These are phyloP conservation scores for Trichoderma endophyticum DNA, from an alignment of 2,329 filamentous ascomycete genomes.

Conservation along the genomic window DNA sequence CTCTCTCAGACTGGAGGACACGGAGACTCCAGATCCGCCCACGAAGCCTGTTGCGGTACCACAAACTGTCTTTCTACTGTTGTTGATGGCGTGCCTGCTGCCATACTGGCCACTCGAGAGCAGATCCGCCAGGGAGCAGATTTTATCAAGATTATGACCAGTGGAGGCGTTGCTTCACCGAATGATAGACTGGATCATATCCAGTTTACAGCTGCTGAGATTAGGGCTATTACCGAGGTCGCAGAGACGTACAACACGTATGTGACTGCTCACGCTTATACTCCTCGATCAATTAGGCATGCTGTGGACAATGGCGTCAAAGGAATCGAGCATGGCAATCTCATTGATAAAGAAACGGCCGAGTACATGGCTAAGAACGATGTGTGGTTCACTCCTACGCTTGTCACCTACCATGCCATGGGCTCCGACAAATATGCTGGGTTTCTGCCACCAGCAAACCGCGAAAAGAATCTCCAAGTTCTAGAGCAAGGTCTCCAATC, in stretches of 20 bases:
- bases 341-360: conserved; percentile 43
- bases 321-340: conserved; percentile 50
- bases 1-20: conserved; percentile 59
- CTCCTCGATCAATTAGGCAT: conserved; percentile 51
- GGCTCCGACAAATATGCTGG: conserved; percentile 40
- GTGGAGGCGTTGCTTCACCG: conserved; percentile 54
- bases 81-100: conserved; percentile 52
- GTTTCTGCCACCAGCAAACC: conserved; percentile 43
- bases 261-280: conserved; percentile 59
- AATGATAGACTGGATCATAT: conserved; percentile 52
- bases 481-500: conserved; percentile 44
- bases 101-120: conserved; percentile 49
- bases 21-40: conserved; percentile 46
- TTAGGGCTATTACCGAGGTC: conserved; percentile 50
- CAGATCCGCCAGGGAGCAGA: conserved; percentile 55
- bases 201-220: conserved; percentile 57
- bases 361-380: conserved; percentile 47
- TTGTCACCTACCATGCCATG: conserved; percentile 51
- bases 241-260: conserved; percentile 49
- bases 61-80: conserved; percentile 8
- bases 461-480: conserved; percentile 50
- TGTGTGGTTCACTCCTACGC: conserved; percentile 52
- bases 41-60: conserved; percentile 31
- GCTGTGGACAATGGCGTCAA: conserved; percentile 53
- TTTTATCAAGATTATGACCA: conserved; percentile 61